A percentile compares a stretch with the other conserved stretches of the same genome.
phyloP scores from a whole-genome alignment of 2,329 filamentous ascomycete species.

The Hypoxylon sp. region DNA sequence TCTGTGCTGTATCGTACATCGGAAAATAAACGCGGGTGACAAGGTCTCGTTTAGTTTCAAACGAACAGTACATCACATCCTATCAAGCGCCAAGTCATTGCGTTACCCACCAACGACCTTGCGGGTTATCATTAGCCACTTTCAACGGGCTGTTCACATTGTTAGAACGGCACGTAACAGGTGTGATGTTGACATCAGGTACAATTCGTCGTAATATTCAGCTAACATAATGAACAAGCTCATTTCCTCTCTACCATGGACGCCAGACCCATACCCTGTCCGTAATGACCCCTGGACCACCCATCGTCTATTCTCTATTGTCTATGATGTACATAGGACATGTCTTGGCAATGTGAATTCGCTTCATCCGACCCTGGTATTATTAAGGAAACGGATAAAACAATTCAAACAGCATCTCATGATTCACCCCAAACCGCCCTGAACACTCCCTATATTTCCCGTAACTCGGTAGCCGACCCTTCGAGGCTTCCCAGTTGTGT shows the following conservation, averaged over 20 bases:
- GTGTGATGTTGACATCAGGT: background rate
- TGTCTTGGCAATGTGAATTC: slow-evolving; percentile 12
- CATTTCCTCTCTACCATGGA: slow-evolving; percentile 13
- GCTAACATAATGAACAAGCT: slow-evolving; percentile 2
- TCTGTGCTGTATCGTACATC: slow-evolving; percentile 29
- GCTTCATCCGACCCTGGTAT: slow-evolving; percentile 9
- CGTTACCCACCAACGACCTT: slow-evolving; percentile 2
- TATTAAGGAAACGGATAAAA: slow-evolving; percentile 4
- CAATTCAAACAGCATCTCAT: slow-evolving; percentile 3
- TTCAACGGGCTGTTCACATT: slow-evolving; percentile 5
- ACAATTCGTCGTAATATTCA: slow-evolving; percentile 14
- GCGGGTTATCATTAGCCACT: slow-evolving; percentile 20
- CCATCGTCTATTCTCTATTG: background rate
- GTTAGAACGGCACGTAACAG: slow-evolving; percentile 4
- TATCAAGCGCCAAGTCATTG: slow-evolving; percentile 21
- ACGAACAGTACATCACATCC: slow-evolving; percentile 29
- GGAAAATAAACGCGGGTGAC: slow-evolving; percentile 41
- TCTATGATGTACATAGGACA: slow-evolving; percentile 6
- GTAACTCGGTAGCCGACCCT: slow-evolving; percentile 22
- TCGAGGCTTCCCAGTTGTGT: slow-evolving; percentile 19
- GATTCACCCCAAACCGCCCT: slow-evolving; percentile 1
- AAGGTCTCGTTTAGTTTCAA: slow-evolving; percentile 28
- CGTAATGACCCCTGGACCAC: slow-evolving; percentile 5
- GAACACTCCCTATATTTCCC: slow-evolving; percentile 18
- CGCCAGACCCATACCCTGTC: slow-evolving; percentile 5